Base-by-base conservation (phyloP, 1,284 basidiomycete species). In the Ganoderma sinense region DNA sequence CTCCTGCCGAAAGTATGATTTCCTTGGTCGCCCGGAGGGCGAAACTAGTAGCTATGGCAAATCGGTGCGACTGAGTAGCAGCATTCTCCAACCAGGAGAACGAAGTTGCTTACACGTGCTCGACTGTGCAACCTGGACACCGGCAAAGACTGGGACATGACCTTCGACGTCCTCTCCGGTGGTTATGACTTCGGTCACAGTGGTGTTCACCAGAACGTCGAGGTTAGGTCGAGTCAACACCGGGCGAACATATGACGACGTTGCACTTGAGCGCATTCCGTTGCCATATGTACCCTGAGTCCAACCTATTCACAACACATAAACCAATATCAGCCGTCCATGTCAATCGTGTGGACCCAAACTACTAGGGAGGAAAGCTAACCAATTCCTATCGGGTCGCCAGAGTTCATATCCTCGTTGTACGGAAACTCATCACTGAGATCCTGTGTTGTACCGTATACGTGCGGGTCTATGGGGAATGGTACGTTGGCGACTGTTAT, bases 191-290 rank as follows among this genome's bases (percentile, higher is more conserved):
- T 80, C 79, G 1, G 80, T 83, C 7, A 83, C 85, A 31, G 80
- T 81, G 2, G 83, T 80, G 60, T 84, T 79, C 29, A 85, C 69
- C 1, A 86, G 75, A 39, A 87, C 78, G 64, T 84, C 81, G 4
- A 87, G 69, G 71, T 87, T 87, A 6, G 78, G 70, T 13, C 84
- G 74, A 43, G 71, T 71, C 7, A 79, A 69, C 4, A 76, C 69
- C 18, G 81, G 78, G 2, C 76, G 73, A n/a, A 87, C 68, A 64
- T 80, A 81, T 20, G 76, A 77, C 18, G 72, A 73, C 4, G 78
- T 73, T n/a, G 78, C 74, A 72, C 51, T 80, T 73, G n/a, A 81
- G 76, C 55, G 79, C 69, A 67, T 80, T 77, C 77, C 77, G 13
- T 69, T 68, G 2, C 75, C 75, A 23, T 71, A 64, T 2, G 75